phyloP scores from a whole-genome alignment of 2,329 filamentous ascomycete genomes.

The Curvularia sp. region DNA sequence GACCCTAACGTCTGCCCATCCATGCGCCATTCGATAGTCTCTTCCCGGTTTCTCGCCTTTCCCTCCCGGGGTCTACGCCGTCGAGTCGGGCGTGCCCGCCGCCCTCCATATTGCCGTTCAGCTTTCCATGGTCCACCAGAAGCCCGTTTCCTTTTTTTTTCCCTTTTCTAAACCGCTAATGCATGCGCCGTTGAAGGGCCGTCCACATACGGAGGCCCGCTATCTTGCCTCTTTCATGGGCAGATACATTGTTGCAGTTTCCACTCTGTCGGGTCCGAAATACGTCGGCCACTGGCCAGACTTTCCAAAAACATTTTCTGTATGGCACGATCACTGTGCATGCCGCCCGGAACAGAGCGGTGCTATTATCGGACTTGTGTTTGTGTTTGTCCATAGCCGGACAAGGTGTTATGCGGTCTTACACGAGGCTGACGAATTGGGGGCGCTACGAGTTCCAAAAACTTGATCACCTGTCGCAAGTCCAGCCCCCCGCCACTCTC shows the following conservation, averaged over 20 bases:
- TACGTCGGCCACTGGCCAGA: neutral
- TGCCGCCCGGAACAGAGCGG: conserved; percentile 4
- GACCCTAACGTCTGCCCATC: conserved; percentile 11
- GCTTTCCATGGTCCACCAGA: conserved; percentile 13
- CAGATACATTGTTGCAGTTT: conserved; percentile 1
- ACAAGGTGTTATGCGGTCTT: conserved; percentile 1
- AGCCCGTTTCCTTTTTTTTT: neutral
- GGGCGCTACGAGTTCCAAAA: neutral
- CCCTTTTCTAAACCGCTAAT: neutral
- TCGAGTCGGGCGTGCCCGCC: conserved; percentile 10
- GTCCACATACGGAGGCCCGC: neutral
- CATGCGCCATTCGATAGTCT: conserved; percentile 7
- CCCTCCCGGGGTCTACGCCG: conserved; percentile 1
- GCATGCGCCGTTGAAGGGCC: conserved; percentile 9
- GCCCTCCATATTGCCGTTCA: conserved; percentile 7
- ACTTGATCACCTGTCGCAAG: conserved; percentile 1
- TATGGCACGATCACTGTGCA: neutral
- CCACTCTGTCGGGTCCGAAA: conserved; percentile 10
- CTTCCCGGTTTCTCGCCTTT: neutral
- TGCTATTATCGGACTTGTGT: conserved; percentile 9
- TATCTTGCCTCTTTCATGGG: neutral
- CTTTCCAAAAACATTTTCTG: neutral
- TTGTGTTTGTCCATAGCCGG: neutral
- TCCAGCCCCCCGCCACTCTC: neutral
- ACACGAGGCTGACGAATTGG: conserved; percentile 2